Percentiles rank a stretch among this genome's conserved stretches.
Conservation (phyloP, 2,329 filamentous ascomycete genomes). For the Phialemonium atrogriseum region DNA sequence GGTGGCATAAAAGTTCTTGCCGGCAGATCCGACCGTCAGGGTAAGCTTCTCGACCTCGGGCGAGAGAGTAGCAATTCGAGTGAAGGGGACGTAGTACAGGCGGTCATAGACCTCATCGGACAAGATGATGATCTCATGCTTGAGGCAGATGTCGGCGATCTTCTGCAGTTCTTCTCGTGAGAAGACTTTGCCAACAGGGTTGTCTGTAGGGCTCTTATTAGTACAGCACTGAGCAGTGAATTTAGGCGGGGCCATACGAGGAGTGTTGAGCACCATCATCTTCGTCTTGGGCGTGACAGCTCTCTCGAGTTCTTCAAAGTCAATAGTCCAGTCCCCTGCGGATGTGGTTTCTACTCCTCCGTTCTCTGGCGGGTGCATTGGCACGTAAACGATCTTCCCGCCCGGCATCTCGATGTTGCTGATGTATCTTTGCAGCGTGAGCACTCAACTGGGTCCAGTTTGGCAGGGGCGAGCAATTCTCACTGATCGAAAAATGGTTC, state of each 20-base stretch:
- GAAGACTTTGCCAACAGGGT: slow-evolving; percentile 92
- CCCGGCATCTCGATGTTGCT: slow-evolving; percentile 98
- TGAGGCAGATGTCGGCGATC: slow-evolving; percentile 80
- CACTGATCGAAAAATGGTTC: slow-evolving; percentile 98
- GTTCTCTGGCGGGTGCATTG: slow-evolving; percentile 79
- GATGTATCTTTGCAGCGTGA: slow-evolving; percentile 37
- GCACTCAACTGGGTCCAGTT: no score
- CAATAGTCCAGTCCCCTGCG: slow-evolving; percentile 79
- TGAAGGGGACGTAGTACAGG: slow-evolving; percentile 90
- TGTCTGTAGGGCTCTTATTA: slow-evolving; percentile 46
- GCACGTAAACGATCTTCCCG: slow-evolving; percentile 89
- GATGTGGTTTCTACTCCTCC: slow-evolving; percentile 74
- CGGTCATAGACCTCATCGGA: slow-evolving; percentile 90
- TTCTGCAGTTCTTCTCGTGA: slow-evolving; percentile 70
- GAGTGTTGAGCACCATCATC: slow-evolving; percentile 86
- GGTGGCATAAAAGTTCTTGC: slow-evolving; percentile 95
- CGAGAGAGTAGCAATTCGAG: slow-evolving; percentile 77
- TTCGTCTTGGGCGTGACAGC: slow-evolving; percentile 79
- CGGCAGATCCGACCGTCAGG: slow-evolving; percentile 84
- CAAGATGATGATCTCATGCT: slow-evolving; percentile 86
- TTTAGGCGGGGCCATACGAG: slow-evolving; percentile 28
- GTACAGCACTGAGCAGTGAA: not conserved
- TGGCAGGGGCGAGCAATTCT: no score
- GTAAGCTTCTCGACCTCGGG: slow-evolving; percentile 81
- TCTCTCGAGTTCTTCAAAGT: slow-evolving; percentile 2